phyloP scores from a whole-genome alignment of 2,329 filamentous ascomycete genomes.

The Ceratocystis huliohia region DNA sequence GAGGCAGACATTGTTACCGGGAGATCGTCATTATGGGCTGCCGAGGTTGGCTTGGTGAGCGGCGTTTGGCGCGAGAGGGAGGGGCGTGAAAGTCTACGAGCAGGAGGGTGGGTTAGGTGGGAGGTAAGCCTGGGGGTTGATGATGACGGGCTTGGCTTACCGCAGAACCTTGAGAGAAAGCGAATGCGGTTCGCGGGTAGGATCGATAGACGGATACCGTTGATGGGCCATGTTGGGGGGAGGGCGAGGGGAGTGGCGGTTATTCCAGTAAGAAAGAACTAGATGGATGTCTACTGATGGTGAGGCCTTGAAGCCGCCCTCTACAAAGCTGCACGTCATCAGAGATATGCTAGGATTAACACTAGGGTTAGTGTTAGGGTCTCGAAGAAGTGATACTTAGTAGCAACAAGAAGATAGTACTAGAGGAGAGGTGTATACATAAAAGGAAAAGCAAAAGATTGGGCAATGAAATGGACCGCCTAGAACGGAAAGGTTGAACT shows the following conservation, averaged over 20 bases:
- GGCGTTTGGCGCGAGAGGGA: constrained; percentile 61
- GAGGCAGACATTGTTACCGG: constrained; percentile 13
- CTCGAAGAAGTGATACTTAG: too few relatives aligned
- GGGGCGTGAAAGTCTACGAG: constrained; percentile 62
- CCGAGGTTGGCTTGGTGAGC: constrained; percentile 30
- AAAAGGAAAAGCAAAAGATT: too few relatives aligned
- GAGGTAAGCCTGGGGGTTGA: neutral
- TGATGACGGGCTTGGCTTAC: constrained; percentile 30
- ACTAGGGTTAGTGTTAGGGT: too few relatives aligned
- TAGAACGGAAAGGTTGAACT: too few relatives aligned
- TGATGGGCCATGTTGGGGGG: constrained; percentile 42
- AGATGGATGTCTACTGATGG: too few relatives aligned
- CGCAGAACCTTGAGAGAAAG: constrained; percentile 66
- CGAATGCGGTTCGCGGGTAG: constrained; percentile 61
- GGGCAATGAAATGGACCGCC: too few relatives aligned
- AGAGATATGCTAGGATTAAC: too few relatives aligned
- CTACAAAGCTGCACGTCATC: too few relatives aligned
- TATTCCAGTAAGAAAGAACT: too few relatives aligned
- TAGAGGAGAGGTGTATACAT: too few relatives aligned
- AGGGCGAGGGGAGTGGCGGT: neutral
- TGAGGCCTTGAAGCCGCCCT: too few relatives aligned
- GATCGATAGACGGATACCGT: constrained; percentile 43
- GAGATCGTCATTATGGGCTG: constrained; percentile 25
- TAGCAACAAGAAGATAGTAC: too few relatives aligned
- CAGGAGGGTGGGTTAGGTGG: neutral